Evolutionary conservation across 768 basidiomycete genomes (phyloP).

Genomic region (Suillus lakei): DNA sequence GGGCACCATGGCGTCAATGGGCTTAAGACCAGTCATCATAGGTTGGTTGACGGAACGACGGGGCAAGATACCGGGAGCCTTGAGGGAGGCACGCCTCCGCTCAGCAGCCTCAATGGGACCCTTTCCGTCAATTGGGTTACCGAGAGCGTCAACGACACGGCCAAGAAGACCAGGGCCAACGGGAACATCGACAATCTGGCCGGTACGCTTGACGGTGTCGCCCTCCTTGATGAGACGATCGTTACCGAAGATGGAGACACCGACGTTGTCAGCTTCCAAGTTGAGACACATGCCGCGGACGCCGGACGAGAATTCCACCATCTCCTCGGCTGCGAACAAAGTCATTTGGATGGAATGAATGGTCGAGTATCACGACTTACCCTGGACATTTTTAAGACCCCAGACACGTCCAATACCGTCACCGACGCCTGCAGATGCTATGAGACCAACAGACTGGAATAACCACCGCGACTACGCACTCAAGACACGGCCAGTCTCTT

Average conservation of each 20-base stretch:
- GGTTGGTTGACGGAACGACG: slow-evolving; percentile 99
- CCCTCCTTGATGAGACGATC: slow-evolving; percentile 99
- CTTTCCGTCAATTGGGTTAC: slow-evolving; percentile 99
- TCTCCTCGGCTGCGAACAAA: slow-evolving; percentile 84
- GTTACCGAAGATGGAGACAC: slow-evolving; percentile 99
- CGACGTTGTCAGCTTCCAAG: slow-evolving; percentile 99
- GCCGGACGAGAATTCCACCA: slow-evolving; percentile 99
- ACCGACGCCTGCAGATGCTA: slow-evolving; percentile 77
- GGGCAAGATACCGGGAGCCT: slow-evolving; percentile 98
- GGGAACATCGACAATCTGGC: slow-evolving; percentile 99
- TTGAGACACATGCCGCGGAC: slow-evolving; percentile 99
- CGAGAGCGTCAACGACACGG: slow-evolving; percentile 99
- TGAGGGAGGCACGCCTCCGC: slow-evolving; percentile 96
- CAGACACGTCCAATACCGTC: slow-evolving; percentile 99
- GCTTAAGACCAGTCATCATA: slow-evolving; percentile 99
- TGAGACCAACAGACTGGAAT: slow-evolving; percentile 12
- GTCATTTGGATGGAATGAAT: slow-evolving; percentile 1
- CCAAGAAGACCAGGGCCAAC: slow-evolving; percentile 97
- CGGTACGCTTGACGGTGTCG: slow-evolving; percentile 99
- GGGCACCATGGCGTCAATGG: slow-evolving; percentile 99
- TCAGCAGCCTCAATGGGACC: slow-evolving; percentile 93
- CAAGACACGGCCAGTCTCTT: slow-evolving; percentile 98
- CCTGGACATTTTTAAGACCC: slow-evolving; percentile 98
- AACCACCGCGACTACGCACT: slow-evolving; percentile 58
- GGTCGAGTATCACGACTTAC: slow-evolving; percentile 43